Evolutionary conservation across 345 rosid species (phyloP).

Genomic region (Murraya paniculata): DNA sequence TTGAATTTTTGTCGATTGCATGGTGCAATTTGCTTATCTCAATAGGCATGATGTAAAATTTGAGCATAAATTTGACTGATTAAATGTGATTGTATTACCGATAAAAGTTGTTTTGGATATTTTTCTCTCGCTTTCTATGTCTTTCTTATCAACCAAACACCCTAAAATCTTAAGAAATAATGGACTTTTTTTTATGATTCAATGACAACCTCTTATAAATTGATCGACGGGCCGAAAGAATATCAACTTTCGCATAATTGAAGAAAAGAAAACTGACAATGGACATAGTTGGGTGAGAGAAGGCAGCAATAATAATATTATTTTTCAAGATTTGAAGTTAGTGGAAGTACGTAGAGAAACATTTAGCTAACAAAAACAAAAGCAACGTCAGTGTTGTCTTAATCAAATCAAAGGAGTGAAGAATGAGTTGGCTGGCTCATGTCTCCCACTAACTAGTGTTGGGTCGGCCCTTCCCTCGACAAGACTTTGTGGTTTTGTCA

Average conservation of each 20-base stretch:
- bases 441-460: constrained; percentile 44
- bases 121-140: too few relatives aligned
- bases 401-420: not conserved
- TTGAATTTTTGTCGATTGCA: too few relatives aligned
- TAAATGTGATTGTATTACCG: too few relatives aligned
- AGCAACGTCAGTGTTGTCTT: constrained; percentile 32
- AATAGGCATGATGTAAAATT: too few relatives aligned
- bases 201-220: too few relatives aligned
- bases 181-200: not conserved
- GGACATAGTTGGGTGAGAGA: not conserved
- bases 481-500: constrained; percentile 30
- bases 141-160: too few relatives aligned
- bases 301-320: not conserved
- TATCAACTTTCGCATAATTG: not conserved
- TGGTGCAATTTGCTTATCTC: too few relatives aligned
- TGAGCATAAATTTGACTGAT: too few relatives aligned
- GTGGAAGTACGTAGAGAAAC: not conserved
- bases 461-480: constrained; percentile 39
- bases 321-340: not conserved
- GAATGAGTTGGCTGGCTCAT: not conserved
- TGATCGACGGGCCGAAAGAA: not conserved
- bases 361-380: not conserved
- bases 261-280: not conserved
- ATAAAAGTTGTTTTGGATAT: too few relatives aligned
- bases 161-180: not conserved